Percentiles rank a stretch among this genome's conserved stretches.
Evolutionary conservation across 2,329 filamentous ascomycete species (phyloP).

Genomic region (Penicillium sp.): DNA sequence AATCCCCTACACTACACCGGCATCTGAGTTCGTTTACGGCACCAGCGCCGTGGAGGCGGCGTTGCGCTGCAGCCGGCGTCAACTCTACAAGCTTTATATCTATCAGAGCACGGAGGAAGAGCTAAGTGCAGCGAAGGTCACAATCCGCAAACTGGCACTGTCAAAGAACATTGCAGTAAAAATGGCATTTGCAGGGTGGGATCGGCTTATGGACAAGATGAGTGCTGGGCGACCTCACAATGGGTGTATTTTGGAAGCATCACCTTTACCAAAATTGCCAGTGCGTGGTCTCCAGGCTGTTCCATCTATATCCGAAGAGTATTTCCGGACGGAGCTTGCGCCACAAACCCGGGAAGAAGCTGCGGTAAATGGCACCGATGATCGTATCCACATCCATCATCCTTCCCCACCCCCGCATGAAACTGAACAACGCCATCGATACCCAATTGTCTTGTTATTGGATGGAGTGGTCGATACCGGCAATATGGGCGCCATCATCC

Average conservation of each 20-base stretch:
- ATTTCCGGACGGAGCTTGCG: constrained; percentile 62
- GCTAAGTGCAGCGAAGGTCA: constrained; percentile 41
- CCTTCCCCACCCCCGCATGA: constrained; percentile 10
- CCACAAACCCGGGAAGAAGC: constrained; percentile 73
- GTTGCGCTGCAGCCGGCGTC: constrained; percentile 65
- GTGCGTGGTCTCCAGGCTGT: constrained; percentile 59
- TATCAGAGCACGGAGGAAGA: constrained; percentile 60
- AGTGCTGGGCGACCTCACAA: constrained; percentile 83
- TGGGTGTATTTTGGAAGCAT: constrained; percentile 82
- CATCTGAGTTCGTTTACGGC: constrained; percentile 90
- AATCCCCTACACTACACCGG: constrained; percentile 75
- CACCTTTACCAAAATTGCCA: constrained; percentile 72
- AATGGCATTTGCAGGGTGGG: constrained; percentile 60
- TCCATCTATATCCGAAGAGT: constrained; percentile 45
- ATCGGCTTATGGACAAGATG: constrained; percentile 78
- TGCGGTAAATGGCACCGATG: constrained; percentile 66
- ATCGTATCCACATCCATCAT: constrained; percentile 47
- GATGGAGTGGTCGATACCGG: constrained; percentile 70
- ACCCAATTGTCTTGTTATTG: constrained; percentile 46
- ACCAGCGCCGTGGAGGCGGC: constrained; percentile 77
- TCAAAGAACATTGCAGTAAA: constrained; percentile 55
- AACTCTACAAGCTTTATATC: constrained; percentile 82
- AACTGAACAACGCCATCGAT: constrained; percentile 24
- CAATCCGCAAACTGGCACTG: constrained; percentile 42
- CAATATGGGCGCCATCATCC: constrained; percentile 85